A percentile compares a stretch with the other conserved stretches of the same genome.
Evolutionary conservation across 192 early-diverging fungal genomes (phyloP).

Genomic region (Glomus cerebriforme): DNA sequence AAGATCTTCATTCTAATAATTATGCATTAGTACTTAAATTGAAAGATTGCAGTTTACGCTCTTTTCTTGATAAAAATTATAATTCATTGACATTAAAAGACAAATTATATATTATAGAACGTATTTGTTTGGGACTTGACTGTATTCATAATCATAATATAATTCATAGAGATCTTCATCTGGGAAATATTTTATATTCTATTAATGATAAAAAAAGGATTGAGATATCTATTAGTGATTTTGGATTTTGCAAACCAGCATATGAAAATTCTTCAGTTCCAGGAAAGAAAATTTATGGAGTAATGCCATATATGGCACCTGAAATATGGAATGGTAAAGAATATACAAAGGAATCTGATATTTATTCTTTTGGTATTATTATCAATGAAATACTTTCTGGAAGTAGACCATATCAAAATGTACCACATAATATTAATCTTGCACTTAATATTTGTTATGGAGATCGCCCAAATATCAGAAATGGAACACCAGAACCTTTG

Average conservation of each 20-base stretch:
- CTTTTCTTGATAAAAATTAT: too few species aligned
- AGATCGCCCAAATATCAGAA: background rate
- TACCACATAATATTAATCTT: background rate
- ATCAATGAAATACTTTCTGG: slow-evolving; percentile 46
- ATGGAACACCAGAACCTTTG: background rate
- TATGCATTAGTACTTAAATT: too few species aligned
- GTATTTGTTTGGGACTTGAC: too few species aligned
- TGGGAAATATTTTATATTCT: too few species aligned
- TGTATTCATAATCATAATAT: too few species aligned
- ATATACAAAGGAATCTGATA: slow-evolving; percentile 40
- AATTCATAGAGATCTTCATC: too few species aligned
- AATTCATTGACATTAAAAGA: too few species aligned
- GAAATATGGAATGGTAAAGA: slow-evolving; percentile 35
- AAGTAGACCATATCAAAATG: slow-evolving; percentile 30
- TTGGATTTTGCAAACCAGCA: background rate
- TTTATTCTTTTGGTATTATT: slow-evolving; percentile 44
- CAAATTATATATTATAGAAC: too few species aligned
- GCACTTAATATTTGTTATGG: background rate
- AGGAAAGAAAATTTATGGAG: background rate
- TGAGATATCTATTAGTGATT: background rate
- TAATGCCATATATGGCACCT: slow-evolving; percentile 45
- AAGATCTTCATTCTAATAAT: too few species aligned
- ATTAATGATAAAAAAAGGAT: too few species aligned
- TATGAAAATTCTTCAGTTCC: background rate
- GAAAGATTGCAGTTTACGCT: too few species aligned